Conservation (phyloP, 345 rosid genomes). For the Linum lewisii region DNA sequence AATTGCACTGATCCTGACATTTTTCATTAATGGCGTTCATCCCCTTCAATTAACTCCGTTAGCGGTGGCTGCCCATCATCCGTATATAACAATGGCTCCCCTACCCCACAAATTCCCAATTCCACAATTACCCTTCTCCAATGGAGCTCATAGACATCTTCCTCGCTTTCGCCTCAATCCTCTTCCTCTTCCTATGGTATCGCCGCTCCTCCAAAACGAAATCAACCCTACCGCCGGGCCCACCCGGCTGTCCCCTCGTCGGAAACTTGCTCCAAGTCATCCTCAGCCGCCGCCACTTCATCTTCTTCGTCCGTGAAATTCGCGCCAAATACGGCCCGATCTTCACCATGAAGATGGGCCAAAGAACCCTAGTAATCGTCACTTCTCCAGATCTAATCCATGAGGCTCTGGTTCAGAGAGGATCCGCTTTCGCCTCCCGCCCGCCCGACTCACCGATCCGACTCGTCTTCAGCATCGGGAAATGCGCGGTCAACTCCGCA, state of each 20-base stretch:
- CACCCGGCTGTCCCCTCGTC: conserved; percentile 79
- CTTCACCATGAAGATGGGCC: conserved; percentile 94
- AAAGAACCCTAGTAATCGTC: conserved; percentile 67
- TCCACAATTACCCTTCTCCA: background rate
- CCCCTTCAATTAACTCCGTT: too few relatives aligned
- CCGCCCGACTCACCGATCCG: conserved; percentile 88
- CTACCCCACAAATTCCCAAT: background rate
- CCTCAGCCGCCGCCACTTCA: conserved; percentile 66
- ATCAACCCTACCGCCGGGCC: conserved; percentile 60
- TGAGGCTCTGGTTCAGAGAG: conserved; percentile 71
- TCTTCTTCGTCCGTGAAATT: conserved; percentile 52
- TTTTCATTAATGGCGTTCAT: too few relatives aligned
- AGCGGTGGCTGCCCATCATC: background rate
- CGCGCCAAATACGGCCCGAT: conserved; percentile 74
- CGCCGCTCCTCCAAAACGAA: background rate
- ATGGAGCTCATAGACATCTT: conserved; percentile 33
- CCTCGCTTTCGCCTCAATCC: conserved; percentile 20
- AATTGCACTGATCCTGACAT: too few relatives aligned
- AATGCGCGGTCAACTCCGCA: conserved; percentile 85
- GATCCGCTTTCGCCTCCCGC: conserved; percentile 57
- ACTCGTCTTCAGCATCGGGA: conserved; percentile 72
- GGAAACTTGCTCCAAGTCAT: conserved; percentile 72
- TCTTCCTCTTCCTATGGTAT: conserved; percentile 20
- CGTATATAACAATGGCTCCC: background rate
- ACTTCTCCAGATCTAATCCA: conserved; percentile 76